Percentiles rank a stretch among this genome's conserved stretches.
Conservation (phyloP, 1,284 basidiomycete genomes). For the Trichosporon ovoides region DNA sequence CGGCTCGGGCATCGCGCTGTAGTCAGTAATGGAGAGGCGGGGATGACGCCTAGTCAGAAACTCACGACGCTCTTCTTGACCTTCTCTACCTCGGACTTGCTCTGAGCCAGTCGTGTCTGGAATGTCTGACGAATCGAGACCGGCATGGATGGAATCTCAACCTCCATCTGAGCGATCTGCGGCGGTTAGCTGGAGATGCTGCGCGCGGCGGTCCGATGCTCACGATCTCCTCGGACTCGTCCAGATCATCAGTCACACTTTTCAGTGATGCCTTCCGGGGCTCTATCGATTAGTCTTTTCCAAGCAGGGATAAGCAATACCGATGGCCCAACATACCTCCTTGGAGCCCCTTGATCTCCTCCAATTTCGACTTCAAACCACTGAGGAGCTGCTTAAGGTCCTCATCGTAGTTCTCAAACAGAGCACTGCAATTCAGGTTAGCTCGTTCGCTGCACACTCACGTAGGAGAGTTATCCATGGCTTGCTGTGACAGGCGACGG, state of each 20-base stretch:
- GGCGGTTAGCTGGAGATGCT: slow-evolving; percentile 6
- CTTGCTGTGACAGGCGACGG: slow-evolving; percentile 6
- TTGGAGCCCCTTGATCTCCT: slow-evolving; percentile 43
- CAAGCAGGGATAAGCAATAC: too few species aligned
- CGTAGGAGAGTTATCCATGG: slow-evolving; percentile 49
- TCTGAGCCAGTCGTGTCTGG: slow-evolving; percentile 63
- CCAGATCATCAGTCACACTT: slow-evolving; percentile 87
- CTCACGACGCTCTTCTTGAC: slow-evolving; percentile 67
- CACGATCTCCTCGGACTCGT: slow-evolving; percentile 97
- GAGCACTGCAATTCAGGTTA: slow-evolving; percentile 30
- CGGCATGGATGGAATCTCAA: slow-evolving; percentile 95
- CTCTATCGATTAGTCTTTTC: slow-evolving; percentile 54
- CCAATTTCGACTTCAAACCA: slow-evolving; percentile 44
- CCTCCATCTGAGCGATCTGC: slow-evolving; percentile 97
- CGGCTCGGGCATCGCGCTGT: slow-evolving; percentile 50
- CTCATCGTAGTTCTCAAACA: slow-evolving; percentile 50
- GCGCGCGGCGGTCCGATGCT: slow-evolving; percentile 18
- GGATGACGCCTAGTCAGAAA: too few species aligned
- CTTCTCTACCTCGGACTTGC: slow-evolving; percentile 65
- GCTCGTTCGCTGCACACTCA: slow-evolving; percentile 7
- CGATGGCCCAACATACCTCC: slow-evolving; percentile 38
- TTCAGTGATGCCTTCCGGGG: slow-evolving; percentile 75
- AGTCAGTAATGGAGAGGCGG: background rate
- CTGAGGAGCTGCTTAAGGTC: slow-evolving; percentile 47
- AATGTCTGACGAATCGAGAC: slow-evolving; percentile 72